These are phyloP conservation scores for Sugiyamaella lignohabitans DNA, from an alignment of 805 yeast genomes.

Conservation along the genomic window DNA sequence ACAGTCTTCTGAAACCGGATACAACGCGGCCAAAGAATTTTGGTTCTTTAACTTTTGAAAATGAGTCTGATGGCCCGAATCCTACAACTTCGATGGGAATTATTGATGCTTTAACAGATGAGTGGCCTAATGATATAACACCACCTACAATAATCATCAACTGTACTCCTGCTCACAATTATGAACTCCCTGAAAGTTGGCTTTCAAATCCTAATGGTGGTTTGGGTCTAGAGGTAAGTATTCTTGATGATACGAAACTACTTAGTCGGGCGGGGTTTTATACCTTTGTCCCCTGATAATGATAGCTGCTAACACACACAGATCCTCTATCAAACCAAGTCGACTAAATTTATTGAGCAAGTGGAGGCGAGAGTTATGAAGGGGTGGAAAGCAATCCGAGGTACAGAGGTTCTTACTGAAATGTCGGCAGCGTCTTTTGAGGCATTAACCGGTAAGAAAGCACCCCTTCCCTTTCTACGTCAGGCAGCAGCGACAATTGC, in stretches of 20 bases:
- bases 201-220: constrained; percentile 6
- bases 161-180: constrained; percentile 3
- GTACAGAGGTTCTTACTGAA: constrained; percentile 1
- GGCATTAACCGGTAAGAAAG: constrained; percentile 1
- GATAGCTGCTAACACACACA: no score
- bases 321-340: background rate
- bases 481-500: no score
- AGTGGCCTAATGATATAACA: constrained; percentile 7
- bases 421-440: background rate
- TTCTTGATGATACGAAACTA: no score
- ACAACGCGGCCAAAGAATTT: constrained; percentile 10
- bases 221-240: constrained; percentile 5
- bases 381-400: constrained; percentile 4
- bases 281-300: no score
- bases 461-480: constrained; percentile 1
- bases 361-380: background rate
- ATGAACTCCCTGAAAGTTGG: constrained; percentile 5
- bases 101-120: constrained; percentile 4
- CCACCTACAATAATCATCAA: constrained; percentile 10
- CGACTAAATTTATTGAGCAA: background rate
- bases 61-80: background rate
- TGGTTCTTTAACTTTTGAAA: constrained; percentile 10
- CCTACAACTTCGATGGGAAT: background rate
- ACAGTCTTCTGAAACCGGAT: constrained; percentile 6
- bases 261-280: no score